Conservation (phyloP, 768 basidiomycete species). For the Pholiota conissans region DNA sequence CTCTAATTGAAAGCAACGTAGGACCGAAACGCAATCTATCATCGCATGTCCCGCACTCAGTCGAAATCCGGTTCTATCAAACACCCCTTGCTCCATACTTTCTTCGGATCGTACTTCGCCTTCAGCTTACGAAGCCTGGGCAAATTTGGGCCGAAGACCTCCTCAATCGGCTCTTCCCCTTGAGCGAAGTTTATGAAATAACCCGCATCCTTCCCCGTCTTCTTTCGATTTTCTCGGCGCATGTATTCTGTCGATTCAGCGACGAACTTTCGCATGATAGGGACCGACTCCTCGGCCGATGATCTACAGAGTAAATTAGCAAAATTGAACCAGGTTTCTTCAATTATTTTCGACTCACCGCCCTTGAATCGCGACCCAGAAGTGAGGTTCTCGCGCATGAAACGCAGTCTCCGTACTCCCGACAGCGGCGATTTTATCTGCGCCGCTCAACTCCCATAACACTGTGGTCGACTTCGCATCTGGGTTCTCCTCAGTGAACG, state of each 20-base stretch:
- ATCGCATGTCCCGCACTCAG: too few species aligned
- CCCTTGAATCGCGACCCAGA: constrained; percentile 14
- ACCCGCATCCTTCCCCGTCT: constrained; percentile 6
- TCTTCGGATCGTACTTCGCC: constrained; percentile 12
- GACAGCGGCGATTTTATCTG: constrained; percentile 15
- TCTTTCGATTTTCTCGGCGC: constrained; percentile 2
- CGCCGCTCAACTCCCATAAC: constrained; percentile 17
- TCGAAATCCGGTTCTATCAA: constrained; percentile 8
- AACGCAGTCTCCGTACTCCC: constrained; percentile 11
- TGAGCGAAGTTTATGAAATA: constrained; percentile 12
- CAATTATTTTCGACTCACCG: not conserved
- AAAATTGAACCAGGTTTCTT: not conserved
- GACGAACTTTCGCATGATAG: constrained; percentile 6
- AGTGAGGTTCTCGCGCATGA: constrained; percentile 12
- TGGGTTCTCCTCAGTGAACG: constrained; percentile 17
- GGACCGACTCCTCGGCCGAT: constrained; percentile 1
- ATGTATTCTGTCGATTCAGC: constrained; percentile 1
- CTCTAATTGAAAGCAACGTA: too few species aligned
- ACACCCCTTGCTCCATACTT: constrained; percentile 5
- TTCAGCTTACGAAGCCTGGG: constrained; percentile 10
- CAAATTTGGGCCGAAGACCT: constrained; percentile 8
- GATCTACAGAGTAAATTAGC: not conserved
- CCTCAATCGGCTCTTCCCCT: constrained; percentile 8
- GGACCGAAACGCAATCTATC: too few species aligned
- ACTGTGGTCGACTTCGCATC: constrained; percentile 13